Evolutionary conservation across 2,329 filamentous ascomycete species (phyloP), one percentile per base, ranked within the genome.

Genomic region (Pseudocercospora vitis): DNA sequence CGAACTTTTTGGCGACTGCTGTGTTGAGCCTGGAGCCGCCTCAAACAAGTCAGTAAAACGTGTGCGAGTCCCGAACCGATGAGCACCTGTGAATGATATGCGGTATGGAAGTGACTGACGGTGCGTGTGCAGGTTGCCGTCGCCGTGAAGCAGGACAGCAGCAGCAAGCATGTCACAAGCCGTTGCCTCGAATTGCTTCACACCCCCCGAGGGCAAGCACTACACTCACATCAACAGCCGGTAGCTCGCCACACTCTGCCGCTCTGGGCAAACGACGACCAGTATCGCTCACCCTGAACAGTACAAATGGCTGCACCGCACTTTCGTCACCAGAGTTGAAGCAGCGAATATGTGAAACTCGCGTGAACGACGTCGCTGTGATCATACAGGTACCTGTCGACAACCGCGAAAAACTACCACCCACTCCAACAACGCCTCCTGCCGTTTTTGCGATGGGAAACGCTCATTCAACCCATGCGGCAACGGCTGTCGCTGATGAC

Each of bases 391-490:
- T 63, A 19, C 53, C 61, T 44, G 51, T 50, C 33, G 59, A 61
- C 54, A 61, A 56, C 39, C 56, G 59, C 48, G 46, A 57, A 48
- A 58, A 48, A n/a, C 45, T 58, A 44, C 45, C 61, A 33, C 58
- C 57, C 21, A 58, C 57, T 16, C 51, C 56, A 39, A 59, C 61
- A 49, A 56, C 58, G 7, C 57, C 54, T 21, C 55, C 52, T 48
- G 46, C 39, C 44, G 47, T 40, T 33, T 12, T 50, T 29, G 48
- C 24, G 24, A 68, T 68, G 66, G 66, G 66, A 54, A 68, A 66
- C 59, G 61, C 63, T 39, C 62, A 60, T 28, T 67, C 65, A 8
- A 60, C 51, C 47, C 42, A 58, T 31, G 23, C 49, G 19, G 60
- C 53, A 44, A 54, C 49, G 16, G 49, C 58, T 12, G 55, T 48